These are phyloP conservation scores for Oxytropis ochrocephala DNA, from an alignment of 306 rosid genomes.

Conservation along the genomic window DNA sequence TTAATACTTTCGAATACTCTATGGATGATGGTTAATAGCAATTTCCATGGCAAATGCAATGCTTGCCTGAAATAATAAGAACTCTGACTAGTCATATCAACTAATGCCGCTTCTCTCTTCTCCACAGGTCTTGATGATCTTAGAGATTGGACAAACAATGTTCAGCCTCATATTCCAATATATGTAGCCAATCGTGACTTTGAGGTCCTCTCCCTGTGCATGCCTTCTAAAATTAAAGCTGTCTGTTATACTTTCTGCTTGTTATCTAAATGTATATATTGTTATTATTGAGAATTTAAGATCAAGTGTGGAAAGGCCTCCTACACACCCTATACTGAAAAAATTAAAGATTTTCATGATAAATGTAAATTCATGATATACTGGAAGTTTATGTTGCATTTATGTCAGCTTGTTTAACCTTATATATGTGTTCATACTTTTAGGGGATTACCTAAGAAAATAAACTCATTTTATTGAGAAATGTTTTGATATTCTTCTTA, in stretches of 20 bases:
- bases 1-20: constrained; percentile 29
- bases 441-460: background rate
- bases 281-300: background rate
- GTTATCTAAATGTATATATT: background rate
- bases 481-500: background rate
- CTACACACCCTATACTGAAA: background rate
- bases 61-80: constrained; percentile 6
- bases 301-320: background rate
- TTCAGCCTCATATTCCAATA: constrained; percentile 79
- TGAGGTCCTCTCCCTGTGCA: constrained; percentile 50
- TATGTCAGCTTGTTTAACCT: background rate
- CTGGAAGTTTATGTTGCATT: background rate
- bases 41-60: background rate
- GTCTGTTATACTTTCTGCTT: background rate
- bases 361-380: background rate
- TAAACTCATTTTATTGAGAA: background rate
- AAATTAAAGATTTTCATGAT: constrained; percentile 4
- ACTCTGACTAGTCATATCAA: constrained; percentile 8
- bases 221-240: constrained; percentile 19
- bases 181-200: constrained; percentile 82
- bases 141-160: constrained; percentile 97
- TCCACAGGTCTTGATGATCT: constrained; percentile 84
- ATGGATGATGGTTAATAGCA: constrained; percentile 25
- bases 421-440: background rate
- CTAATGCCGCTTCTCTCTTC: constrained; percentile 10